phyloP scores from a whole-genome alignment of 2,329 filamentous ascomycete genomes.

The Calonectria multiphialidica region DNA sequence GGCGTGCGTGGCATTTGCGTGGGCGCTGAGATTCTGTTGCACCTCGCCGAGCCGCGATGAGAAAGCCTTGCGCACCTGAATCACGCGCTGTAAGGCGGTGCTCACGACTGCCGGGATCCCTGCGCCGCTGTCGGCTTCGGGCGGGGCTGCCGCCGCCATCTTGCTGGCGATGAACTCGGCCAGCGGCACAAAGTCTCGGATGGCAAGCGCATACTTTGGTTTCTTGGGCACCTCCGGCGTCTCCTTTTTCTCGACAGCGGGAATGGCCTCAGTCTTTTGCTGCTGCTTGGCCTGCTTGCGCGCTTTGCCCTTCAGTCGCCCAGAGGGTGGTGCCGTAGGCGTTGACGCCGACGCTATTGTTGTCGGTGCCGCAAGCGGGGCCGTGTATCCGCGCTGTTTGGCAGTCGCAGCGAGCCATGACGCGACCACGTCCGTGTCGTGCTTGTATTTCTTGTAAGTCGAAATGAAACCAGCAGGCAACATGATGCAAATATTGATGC shows the following conservation, averaged over 20 bases:
- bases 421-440: slow-evolving; percentile 1
- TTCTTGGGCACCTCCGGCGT: not conserved
- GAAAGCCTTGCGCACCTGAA: not conserved
- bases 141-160: not conserved
- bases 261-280: not conserved
- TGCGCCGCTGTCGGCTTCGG: not conserved
- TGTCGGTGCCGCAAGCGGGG: not conserved
- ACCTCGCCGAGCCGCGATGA: not conserved
- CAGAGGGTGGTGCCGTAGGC: not conserved
- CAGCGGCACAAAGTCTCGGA: slow-evolving; percentile 8
- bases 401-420: not conserved
- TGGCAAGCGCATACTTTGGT: not conserved
- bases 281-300: not conserved
- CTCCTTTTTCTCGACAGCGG: not conserved
- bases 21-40: not conserved
- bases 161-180: slow-evolving; percentile 2
- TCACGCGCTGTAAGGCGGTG: not conserved
- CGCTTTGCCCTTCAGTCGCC: slow-evolving; percentile 45
- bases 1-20: not conserved
- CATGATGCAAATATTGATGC: not conserved
- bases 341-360: not conserved
- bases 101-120: not conserved
- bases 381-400: slow-evolving; percentile 1
- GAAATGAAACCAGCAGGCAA: not conserved
- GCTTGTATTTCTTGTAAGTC: slow-evolving; percentile 1